These are phyloP conservation scores for Cokeromyces recurvatus DNA, from an alignment of 371 early-diverging fungal genomes.

Conservation along the genomic window DNA sequence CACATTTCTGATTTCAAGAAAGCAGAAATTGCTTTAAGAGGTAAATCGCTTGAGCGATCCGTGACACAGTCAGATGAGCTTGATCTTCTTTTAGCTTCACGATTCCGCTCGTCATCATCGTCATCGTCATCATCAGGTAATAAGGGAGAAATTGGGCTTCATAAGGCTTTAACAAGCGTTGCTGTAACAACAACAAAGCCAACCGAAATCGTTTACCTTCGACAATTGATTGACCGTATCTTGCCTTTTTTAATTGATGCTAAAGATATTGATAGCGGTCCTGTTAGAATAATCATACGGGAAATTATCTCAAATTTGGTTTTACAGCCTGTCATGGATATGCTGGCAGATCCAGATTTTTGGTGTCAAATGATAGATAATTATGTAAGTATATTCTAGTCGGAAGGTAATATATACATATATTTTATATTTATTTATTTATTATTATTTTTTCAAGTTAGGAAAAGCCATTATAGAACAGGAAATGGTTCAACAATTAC, in stretches of 20 bases:
- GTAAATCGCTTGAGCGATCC: slow-evolving; percentile 47
- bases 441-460: slow-evolving; percentile 17
- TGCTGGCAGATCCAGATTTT: slow-evolving; percentile 79
- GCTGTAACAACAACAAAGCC: slow-evolving; percentile 40
- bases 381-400: slow-evolving; percentile 39
- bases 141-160: slow-evolving; percentile 53
- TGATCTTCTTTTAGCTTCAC: slow-evolving; percentile 58
- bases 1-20: slow-evolving; percentile 67
- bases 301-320: slow-evolving; percentile 73
- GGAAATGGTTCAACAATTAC: slow-evolving; percentile 68
- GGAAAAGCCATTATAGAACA: slow-evolving; percentile 63
- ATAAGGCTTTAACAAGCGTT: slow-evolving; percentile 53
- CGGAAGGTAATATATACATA: too few relatives aligned
- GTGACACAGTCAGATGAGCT: slow-evolving; percentile 56
- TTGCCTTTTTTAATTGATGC: slow-evolving; percentile 57
- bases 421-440: background rate
- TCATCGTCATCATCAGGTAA: too few relatives aligned
- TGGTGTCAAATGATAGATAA: slow-evolving; percentile 75
- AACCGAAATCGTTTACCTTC: slow-evolving; percentile 62
- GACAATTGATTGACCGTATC: slow-evolving; percentile 57
- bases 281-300: slow-evolving; percentile 61
- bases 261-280: slow-evolving; percentile 49
- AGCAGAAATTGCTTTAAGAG: slow-evolving; percentile 59
- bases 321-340: slow-evolving; percentile 66
- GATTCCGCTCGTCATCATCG: slow-evolving; percentile 33